Base-by-base conservation (phyloP, 2,329 filamentous ascomycete species). In the Passalora sequoiae region DNA sequence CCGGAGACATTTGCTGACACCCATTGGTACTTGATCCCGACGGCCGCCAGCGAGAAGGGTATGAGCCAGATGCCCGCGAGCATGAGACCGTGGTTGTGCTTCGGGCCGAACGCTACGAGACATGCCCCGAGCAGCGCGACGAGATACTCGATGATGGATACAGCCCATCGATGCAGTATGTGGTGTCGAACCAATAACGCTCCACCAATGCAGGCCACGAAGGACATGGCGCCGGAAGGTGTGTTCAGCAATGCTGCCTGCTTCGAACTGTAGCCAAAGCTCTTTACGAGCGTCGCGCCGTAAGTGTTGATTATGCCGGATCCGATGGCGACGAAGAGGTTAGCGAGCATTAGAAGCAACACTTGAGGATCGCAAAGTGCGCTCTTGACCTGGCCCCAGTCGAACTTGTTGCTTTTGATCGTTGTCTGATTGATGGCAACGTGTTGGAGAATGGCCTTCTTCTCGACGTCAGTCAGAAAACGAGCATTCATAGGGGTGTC, bases 1-100 rank as follows among this genome's bases (percentile, higher is more conserved):
- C 84, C 84, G 17, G 78, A 83, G n/a, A 84, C 70, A 55, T 88
- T 67, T 4, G 60, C 59, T 1, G 58, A 56, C 1, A 62, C 48
- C 58, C 66, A 69, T 8, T 57, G 55, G 0, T 47, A 42, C n/a
- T 50, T 46, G 24, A 50, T 47, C 4, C 38, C 44, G 4, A 44
- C 27, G 4, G 44, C 46, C 9, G 28, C 28, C 9, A 64, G 59
- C 22, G 67, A 61, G 17, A 59, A 56, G 24, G 66, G 62, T 32
- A 64, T 59, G 20, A 69, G 50, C 40, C 67, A 70, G 30, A 66
- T 63, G 0, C 66, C 66, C 3, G 63, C 57, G 20, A 69, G 53
- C 38, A 58, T 63, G 1, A 73, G 75, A 0, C 66, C 60, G 19
- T 64, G 67, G 51, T 77, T 73, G 29, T 54, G 64, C 1, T 38